Evolutionary conservation across 2,329 filamentous ascomycete species (phyloP).

Genomic region (Pestalotiopsis sp.): DNA sequence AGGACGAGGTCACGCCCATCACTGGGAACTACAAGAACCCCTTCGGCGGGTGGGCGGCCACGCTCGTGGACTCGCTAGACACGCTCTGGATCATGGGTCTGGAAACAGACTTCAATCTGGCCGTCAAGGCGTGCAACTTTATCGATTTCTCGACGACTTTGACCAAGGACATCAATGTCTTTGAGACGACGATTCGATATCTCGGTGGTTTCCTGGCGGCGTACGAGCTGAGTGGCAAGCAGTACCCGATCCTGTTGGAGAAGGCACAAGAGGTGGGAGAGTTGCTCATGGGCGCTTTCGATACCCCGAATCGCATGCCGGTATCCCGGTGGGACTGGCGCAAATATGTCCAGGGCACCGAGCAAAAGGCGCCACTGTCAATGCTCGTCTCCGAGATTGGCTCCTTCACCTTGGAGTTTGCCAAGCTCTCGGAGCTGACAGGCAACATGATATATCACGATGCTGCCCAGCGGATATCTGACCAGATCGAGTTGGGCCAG

Average conservation of each 20-base stretch:
- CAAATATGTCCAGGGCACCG: constrained; percentile 46
- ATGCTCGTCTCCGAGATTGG: constrained; percentile 56
- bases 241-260: constrained; percentile 54
- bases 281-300: constrained; percentile 67
- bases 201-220: constrained; percentile 71
- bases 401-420: constrained; percentile 64
- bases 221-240: constrained; percentile 65
- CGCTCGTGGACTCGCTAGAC: constrained; percentile 69
- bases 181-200: constrained; percentile 74
- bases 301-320: constrained; percentile 71
- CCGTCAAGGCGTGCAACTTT: constrained; percentile 57
- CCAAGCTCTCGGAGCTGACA: constrained; percentile 66
- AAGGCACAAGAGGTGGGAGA: constrained; percentile 68
- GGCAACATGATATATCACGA: constrained; percentile 64
- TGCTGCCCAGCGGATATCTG: constrained; percentile 59
- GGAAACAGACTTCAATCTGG: constrained; percentile 66
- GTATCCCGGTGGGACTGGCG: constrained; percentile 60
- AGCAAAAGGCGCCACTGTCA: constrained; percentile 46
- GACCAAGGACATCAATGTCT: constrained; percentile 60
- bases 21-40: constrained; percentile 28
- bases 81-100: constrained; percentile 76
- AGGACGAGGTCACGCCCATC: constrained; percentile 49
- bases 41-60: constrained; percentile 48
- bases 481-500: constrained; percentile 58
- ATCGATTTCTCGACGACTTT: constrained; percentile 65